Base-by-base conservation (phyloP, 176 grass and related monocot genomes). In the Carex cristatella region DNA sequence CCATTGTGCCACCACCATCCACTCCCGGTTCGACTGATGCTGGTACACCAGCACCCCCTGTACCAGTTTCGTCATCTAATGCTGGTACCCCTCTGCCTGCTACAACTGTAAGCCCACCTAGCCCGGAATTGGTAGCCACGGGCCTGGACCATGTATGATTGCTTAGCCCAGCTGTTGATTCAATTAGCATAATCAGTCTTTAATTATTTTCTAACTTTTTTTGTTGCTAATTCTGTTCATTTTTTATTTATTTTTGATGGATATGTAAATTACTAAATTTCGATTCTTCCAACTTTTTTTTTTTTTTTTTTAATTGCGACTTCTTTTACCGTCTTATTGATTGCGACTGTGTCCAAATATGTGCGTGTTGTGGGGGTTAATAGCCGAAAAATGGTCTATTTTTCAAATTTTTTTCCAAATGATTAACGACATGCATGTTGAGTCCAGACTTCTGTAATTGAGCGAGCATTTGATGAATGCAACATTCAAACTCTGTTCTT, bases 61-160 rank as follows among this genome's bases (percentile, higher is more conserved):
- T 83, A 83, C 81, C 81, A 61, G 63, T 69, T 37, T 83, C 42
- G 7, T 14, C 62, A 10, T 67, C 62, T 69, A 65, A 61, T 65
- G 61, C 38, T 46, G 79, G 37, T 65, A 10, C 81, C 23, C 81
- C 81, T 37, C 63, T 67, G 7, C 74, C 74, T 9, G 62, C 28
- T 33, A 54, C 46, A 67, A 55, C 42, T 56, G 61, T 90, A 32
- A 86, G 62, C 66, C 88, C 90, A 4, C 92, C 92, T 8, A 79
- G 77, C 37, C 86, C 88, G 10, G 83, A 65, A 12, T 7, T 28
- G 7, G 46, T 86, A 16, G 84, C 81, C 18, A 84, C 79, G 10
- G 83, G 61, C 69, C 88, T 88, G 12, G 55, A 73, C 7, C 88
- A 90, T 56, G 79, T 80, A 27, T 92, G 69, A 92, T 7, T 44